Evolutionary conservation across 345 rosid species (phyloP), one percentile per base, ranked within the genome.

Genomic region (Jatropha curcas): DNA sequence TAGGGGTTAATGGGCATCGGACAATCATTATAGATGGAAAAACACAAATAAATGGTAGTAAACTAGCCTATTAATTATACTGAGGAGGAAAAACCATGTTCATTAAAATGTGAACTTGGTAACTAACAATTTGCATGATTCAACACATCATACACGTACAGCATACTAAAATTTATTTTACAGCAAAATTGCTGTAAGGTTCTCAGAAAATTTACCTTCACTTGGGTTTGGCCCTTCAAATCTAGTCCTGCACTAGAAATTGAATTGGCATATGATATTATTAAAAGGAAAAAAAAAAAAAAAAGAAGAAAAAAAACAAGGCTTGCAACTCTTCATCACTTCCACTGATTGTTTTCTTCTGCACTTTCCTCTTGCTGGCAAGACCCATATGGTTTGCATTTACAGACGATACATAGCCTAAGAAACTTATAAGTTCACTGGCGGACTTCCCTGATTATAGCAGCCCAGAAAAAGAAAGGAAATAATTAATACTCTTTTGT

Each of bases 361-460:
- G 19, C 22, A 31, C 16, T 70, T 74, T 25, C 51, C 50, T 5
- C 73, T 73, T 35, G 71, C 71, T 72, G 64, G 68, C 14, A 19
- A 45, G 0, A 30, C 53, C 51, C n/a, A 4, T 59, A 46, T 33
- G 52, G 35, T 68, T 60, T 50, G 58, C 53, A 62, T 48, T 48
- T 65, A 72, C 59, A 35, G 51, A 48, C 30, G n/a, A 37, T 16
- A 9, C 24, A 41, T 34, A 64, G 22, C 22, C 13, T 53, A 14
- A 65, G 48, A 78, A 17, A 33, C 45, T 77, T 76, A 89, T 82
- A 92, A 71, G 78, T 80, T 88, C 76, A 90, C 90, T 24, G 90
- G 89, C 80, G 92, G 84, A 82, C 79, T 82, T 79, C 84, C 90
- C 96, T 90, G 82, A 64, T 73, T 53, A 73, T 70, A 75, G 72